Percentiles rank a stretch among this genome's conserved stretches.
These are phyloP conservation scores for Phytophthora sp. DNA, from an alignment of 352 stramenopile species.

Conservation along the genomic window DNA sequence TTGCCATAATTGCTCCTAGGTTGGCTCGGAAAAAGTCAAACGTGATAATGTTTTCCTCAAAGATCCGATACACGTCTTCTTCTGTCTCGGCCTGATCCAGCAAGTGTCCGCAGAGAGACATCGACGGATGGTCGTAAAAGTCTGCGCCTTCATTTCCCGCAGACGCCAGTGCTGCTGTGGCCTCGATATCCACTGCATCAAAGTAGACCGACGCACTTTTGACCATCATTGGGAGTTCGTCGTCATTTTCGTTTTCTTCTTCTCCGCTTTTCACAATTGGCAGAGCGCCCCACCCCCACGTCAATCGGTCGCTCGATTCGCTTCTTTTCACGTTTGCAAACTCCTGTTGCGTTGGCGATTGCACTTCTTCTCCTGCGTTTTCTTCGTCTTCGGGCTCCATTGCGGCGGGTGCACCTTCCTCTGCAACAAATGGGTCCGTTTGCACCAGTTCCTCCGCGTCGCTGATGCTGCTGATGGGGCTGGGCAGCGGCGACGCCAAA, in stretches of 20 bases:
- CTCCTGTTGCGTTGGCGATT: background rate
- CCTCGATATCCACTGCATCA: conserved; percentile 67
- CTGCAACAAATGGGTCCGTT: conserved; percentile 9
- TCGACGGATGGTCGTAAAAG: conserved; percentile 54
- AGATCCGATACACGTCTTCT: conserved; percentile 60
- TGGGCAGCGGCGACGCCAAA: conserved; percentile 63
- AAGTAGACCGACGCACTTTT: conserved; percentile 84
- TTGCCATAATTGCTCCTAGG: conserved; percentile 44
- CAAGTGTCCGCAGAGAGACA: conserved; percentile 80
- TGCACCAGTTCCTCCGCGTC: conserved; percentile 17
- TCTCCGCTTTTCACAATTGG: conserved; percentile 39
- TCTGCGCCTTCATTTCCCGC: background rate
- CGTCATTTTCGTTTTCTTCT: conserved; percentile 23
- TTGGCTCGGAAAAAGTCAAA: conserved; percentile 67
- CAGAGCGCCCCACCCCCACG: conserved; percentile 59
- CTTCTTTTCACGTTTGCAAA: background rate
- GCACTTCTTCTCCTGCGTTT: too few relatives aligned
- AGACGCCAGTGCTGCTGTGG: conserved; percentile 1
- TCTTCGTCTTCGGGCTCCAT: conserved; percentile 36
- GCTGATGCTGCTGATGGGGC: conserved; percentile 34
- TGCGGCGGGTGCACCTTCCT: background rate
- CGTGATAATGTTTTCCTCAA: conserved; percentile 70
- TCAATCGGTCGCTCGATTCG: conserved; percentile 46
- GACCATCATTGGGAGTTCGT: conserved; percentile 49
- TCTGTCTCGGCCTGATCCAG: conserved; percentile 44